Percentiles rank a stretch among this genome's conserved stretches.
These are phyloP conservation scores for Trichoderma sp. DNA, from an alignment of 2,329 filamentous ascomycete genomes.

Conservation along the genomic window DNA sequence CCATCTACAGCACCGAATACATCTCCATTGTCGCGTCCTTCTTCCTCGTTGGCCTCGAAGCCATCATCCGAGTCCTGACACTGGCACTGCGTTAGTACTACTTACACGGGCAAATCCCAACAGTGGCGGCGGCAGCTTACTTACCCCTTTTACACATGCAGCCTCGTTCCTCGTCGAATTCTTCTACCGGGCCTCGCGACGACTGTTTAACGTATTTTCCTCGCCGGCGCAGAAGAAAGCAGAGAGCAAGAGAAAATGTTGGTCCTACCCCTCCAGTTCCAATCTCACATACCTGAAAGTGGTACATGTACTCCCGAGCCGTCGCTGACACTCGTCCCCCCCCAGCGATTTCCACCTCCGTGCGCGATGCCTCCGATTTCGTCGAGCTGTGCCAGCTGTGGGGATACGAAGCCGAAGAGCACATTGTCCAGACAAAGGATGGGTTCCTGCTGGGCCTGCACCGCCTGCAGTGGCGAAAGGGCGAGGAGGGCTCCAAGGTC, in stretches of 20 bases:
- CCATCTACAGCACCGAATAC: slow-evolving; percentile 71
- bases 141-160: slow-evolving; percentile 40
- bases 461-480: slow-evolving; percentile 78
- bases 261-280: slow-evolving; percentile 30
- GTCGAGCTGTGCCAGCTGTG: slow-evolving; percentile 89
- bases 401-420: slow-evolving; percentile 93
- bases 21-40: slow-evolving; percentile 83
- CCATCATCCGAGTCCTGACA: slow-evolving; percentile 80
- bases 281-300: no score
- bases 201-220: slow-evolving; percentile 77
- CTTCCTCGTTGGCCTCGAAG: slow-evolving; percentile 78
- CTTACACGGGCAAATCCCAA: not conserved
- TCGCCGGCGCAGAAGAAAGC: slow-evolving; percentile 69
- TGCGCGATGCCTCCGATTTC: slow-evolving; percentile 88
- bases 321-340: slow-evolving; percentile 26
- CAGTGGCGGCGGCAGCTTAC: slow-evolving; percentile 31
- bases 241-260: slow-evolving; percentile 67
- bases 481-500: slow-evolving; percentile 77
- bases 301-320: not conserved
- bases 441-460: slow-evolving; percentile 92
- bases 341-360: slow-evolving; percentile 67
- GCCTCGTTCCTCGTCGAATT: slow-evolving; percentile 78
- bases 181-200: slow-evolving; percentile 79
- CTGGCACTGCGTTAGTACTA: slow-evolving; percentile 74
- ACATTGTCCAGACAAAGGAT: slow-evolving; percentile 91